Base-by-base conservation (phyloP, 1,284 basidiomycete genomes). In the Ustilago hordei region DNA sequence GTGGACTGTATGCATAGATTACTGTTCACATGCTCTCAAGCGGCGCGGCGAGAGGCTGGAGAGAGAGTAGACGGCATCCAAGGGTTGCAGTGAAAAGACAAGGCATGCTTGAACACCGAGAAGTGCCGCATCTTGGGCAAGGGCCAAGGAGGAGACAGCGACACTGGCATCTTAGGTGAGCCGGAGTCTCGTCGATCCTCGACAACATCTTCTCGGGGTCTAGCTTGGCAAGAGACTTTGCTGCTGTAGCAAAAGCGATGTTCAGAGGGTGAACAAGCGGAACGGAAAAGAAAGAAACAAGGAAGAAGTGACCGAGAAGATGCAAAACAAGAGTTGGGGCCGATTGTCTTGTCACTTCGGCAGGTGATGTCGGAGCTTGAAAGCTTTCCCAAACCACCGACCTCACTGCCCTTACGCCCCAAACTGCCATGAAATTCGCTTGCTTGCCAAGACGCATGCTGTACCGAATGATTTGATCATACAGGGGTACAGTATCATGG, bases 51-150 rank as follows among this genome's bases (percentile, higher is more conserved):
- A 32, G 15, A 28, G n/a, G 28, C 6, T 13, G 13, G 8, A 13
- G 13, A 50, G 28, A 50, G 28, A 12, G 28, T 13, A 19, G 48
- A 50, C 48, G 48, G 48, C 48, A 32, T 31, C 31, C 48, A 50
- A 50, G 48, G 6, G 31, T 31, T 32, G 8, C 13, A 31, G 28
- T 13, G 28, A 28, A 28, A 15, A 32, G 48, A 50, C 48, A 13
- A 32, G 15, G 48, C 48, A 50, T 50, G 28, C 45, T 48, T 58
- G 34, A 58, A 58, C 56, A 48, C 56, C 56, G 56, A 58, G 45
- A 34, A 34, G 4, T 58, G 56, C 32, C 34, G 56, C 32, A 15
- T 4, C 31, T 2, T 12, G 38, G 36, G 54, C 36, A 38, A 34
- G 36, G n/a, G 31, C 35, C 34, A 28, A 19, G 19, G 34, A 45